phyloP scores from a whole-genome alignment of 345 rosid genomes.

The Linum tenue region DNA sequence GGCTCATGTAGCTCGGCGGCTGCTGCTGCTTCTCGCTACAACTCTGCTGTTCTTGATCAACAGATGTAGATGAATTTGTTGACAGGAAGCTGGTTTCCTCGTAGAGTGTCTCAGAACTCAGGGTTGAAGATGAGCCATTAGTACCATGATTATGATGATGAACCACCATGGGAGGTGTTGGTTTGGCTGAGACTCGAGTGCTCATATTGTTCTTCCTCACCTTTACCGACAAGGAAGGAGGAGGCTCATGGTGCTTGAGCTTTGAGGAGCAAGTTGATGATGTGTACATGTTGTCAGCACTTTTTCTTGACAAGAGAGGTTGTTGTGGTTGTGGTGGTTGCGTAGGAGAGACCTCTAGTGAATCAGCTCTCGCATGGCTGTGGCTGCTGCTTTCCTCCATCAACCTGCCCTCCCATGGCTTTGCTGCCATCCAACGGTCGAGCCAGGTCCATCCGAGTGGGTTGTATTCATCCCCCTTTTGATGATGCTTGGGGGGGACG shows the following conservation, averaged over 20 bases:
- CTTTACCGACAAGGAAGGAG: constrained; percentile 29
- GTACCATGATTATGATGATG: constrained; percentile 11
- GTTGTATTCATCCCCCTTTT: constrained; percentile 24
- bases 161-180: constrained; percentile 35
- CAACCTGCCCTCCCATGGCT: constrained; percentile 62
- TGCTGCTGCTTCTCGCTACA: constrained; percentile 29
- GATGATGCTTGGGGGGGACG: constrained; percentile 29
- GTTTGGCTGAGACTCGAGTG: constrained; percentile 43
- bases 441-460: constrained; percentile 51
- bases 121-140: constrained; percentile 33
- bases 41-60: constrained; percentile 32
- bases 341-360: constrained; percentile 16
- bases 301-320: constrained; percentile 30
- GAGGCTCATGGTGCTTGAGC: constrained; percentile 16
- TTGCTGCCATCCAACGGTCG: constrained; percentile 72
- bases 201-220: constrained; percentile 54
- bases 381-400: constrained; percentile 30
- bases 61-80: constrained; percentile 41
- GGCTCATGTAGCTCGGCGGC: constrained; percentile 55
- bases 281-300: constrained; percentile 33
- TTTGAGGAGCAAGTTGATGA: constrained; percentile 22
- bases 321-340: no score
- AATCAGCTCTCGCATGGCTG: constrained; percentile 2
- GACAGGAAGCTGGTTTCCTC: constrained; percentile 40
- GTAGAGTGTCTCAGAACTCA: constrained; percentile 46